Evolutionary conservation across 23 red algal species (phyloP).

Genomic region (Gracilaria domingensis): DNA sequence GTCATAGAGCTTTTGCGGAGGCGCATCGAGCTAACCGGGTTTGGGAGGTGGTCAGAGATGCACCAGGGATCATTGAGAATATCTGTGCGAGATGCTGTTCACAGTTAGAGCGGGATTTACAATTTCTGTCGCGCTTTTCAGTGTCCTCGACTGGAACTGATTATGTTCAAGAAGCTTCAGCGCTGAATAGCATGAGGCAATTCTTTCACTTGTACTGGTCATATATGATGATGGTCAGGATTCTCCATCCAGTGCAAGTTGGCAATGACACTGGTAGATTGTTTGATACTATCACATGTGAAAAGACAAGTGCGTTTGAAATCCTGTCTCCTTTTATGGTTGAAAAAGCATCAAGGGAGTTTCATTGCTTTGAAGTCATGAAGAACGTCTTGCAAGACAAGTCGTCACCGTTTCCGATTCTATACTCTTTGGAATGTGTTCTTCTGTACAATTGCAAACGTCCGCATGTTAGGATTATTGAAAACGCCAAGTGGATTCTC

Average conservation of each 20-base stretch:
- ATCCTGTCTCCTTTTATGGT: conserved; percentile 41
- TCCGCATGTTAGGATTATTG: not conserved
- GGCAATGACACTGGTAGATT: not conserved
- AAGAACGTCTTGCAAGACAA: not conserved
- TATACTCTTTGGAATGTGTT: conserved; percentile 43
- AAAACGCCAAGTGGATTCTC: not conserved
- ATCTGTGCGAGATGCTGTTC: not conserved
- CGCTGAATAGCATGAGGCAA: not conserved
- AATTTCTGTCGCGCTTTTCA: not conserved
- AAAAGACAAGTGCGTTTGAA: not conserved
- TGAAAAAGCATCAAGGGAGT: conserved; percentile 14
- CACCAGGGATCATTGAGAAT: not conserved
- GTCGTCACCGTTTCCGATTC: conserved; percentile 21
- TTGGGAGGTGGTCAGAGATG: not conserved
- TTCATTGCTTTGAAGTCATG: not conserved
- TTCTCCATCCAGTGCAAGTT: not conserved
- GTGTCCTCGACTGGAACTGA: not conserved
- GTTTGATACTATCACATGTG: too few species aligned
- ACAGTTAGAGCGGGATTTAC: not conserved
- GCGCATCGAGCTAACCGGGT: not conserved
- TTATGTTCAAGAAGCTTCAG: conserved; percentile 36
- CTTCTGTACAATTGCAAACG: conserved; percentile 10
- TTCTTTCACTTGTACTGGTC: conserved; percentile 50
- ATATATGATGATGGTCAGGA: not conserved
- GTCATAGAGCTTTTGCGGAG: not conserved